Percentiles rank a stretch among this genome's conserved stretches.
Conservation (phyloP, 1,139 yeast species). For the Protomyces lactucae-debilis region DNA sequence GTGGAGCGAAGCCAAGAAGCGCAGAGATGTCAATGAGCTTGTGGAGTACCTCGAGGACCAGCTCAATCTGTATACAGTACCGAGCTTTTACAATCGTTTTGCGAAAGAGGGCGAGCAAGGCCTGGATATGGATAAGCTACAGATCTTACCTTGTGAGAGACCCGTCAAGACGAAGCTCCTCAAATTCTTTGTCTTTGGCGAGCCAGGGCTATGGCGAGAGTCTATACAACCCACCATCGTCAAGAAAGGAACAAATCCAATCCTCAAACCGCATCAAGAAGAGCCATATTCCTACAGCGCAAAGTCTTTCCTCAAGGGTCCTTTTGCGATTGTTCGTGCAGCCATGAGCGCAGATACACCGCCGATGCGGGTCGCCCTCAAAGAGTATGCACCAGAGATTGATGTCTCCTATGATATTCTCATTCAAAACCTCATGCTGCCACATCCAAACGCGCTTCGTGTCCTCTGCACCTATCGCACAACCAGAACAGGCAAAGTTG, state of each 20-base stretch:
- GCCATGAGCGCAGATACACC: slow-evolving; percentile 21
- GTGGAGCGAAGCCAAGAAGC: slow-evolving; percentile 22
- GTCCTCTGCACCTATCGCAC: slow-evolving; percentile 21
- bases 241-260: slow-evolving; percentile 10
- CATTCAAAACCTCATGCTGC: slow-evolving; percentile 21
- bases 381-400: slow-evolving; percentile 23
- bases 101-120: slow-evolving; percentile 25
- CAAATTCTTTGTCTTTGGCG: slow-evolving; percentile 23
- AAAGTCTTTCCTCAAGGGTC: slow-evolving; percentile 20
- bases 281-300: slow-evolving; percentile 20
- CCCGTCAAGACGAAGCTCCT: slow-evolving; percentile 19
- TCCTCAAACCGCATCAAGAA: slow-evolving; percentile 17
- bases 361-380: slow-evolving; percentile 18
- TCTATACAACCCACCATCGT: slow-evolving; percentile 14
- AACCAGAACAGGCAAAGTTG: slow-evolving; percentile 19
- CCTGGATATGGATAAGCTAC: slow-evolving; percentile 19
- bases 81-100: slow-evolving; percentile 19
- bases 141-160: slow-evolving; percentile 19
- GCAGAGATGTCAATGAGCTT: slow-evolving; percentile 15
- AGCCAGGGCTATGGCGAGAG: slow-evolving; percentile 24
- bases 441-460: slow-evolving; percentile 21
- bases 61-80: slow-evolving; percentile 17
- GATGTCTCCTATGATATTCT: slow-evolving; percentile 24
- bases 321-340: slow-evolving; percentile 24
- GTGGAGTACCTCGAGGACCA: slow-evolving; percentile 12